These are phyloP conservation scores for Codiaeum variegatum DNA, from an alignment of 441 rosid genomes.

Conservation along the genomic window DNA sequence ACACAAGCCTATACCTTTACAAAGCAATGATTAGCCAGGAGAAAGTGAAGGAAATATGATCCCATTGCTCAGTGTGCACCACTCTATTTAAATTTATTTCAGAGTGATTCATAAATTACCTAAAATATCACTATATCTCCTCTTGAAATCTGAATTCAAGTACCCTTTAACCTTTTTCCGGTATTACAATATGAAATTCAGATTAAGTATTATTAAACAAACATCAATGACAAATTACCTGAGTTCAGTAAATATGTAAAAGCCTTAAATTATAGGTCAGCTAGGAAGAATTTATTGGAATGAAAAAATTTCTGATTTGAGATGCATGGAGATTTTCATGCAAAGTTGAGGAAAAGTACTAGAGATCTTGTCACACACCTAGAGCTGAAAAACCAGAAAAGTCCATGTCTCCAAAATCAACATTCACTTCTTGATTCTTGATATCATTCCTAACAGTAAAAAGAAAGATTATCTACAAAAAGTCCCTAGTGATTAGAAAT, in stretches of 20 bases:
- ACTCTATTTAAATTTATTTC: not conserved
- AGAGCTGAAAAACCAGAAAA: slow-evolving; percentile 2
- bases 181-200: slow-evolving; percentile 3
- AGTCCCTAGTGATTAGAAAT: not conserved
- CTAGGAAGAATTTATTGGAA: not conserved
- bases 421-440: not conserved
- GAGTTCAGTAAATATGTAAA: not conserved
- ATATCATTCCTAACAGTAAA: not conserved
- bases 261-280: not conserved
- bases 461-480: not conserved
- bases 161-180: not conserved
- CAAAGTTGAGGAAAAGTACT: not conserved
- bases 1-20: not conserved
- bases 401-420: not conserved
- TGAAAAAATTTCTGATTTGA: not conserved
- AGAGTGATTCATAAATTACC: not conserved
- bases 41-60: not conserved
- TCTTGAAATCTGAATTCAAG: not conserved
- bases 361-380: not conserved
- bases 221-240: not conserved
- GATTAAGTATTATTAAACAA: not conserved
- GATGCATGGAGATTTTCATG: not conserved
- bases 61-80: not conserved
- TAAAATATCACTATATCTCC: not conserved
- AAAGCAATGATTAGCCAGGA: not conserved